Conservation (phyloP, 345 rosid genomes). For the Alliaria petiolata region DNA sequence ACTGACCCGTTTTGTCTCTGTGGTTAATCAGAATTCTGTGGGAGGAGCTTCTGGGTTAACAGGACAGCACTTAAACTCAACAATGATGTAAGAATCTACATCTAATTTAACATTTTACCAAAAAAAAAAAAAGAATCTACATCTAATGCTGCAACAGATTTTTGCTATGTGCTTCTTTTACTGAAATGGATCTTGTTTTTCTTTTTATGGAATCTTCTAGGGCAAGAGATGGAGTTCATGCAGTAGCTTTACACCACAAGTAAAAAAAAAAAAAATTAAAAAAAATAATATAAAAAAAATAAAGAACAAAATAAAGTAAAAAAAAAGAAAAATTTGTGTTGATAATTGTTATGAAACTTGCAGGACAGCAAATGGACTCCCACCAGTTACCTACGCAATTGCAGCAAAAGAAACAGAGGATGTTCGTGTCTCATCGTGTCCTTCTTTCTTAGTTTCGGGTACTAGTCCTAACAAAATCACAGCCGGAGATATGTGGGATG, state of each 20-base stretch:
- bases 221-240: constrained; percentile 64
- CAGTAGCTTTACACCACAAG: constrained; percentile 81
- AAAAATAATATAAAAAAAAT: too few species aligned
- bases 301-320: too few species aligned
- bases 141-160: background rate
- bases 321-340: too few species aligned
- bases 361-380: constrained; percentile 75
- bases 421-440: constrained; percentile 68
- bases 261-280: too few species aligned
- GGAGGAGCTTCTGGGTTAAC: constrained; percentile 71
- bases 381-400: constrained; percentile 60
- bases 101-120: too few species aligned
- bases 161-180: background rate
- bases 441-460: constrained; percentile 65
- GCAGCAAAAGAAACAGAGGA: constrained; percentile 64
- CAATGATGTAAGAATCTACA: constrained; percentile 58
- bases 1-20: too few species aligned
- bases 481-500: constrained; percentile 89
- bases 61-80: constrained; percentile 72
- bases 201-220: constrained; percentile 33
- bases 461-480: constrained; percentile 40
- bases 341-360: background rate
- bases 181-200: constrained; percentile 1
- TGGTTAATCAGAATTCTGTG: constrained; percentile 63
- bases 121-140: too few species aligned